Evolutionary conservation across 1,284 basidiomycete genomes (phyloP).

Genomic region (Xanthoconium separans): DNA sequence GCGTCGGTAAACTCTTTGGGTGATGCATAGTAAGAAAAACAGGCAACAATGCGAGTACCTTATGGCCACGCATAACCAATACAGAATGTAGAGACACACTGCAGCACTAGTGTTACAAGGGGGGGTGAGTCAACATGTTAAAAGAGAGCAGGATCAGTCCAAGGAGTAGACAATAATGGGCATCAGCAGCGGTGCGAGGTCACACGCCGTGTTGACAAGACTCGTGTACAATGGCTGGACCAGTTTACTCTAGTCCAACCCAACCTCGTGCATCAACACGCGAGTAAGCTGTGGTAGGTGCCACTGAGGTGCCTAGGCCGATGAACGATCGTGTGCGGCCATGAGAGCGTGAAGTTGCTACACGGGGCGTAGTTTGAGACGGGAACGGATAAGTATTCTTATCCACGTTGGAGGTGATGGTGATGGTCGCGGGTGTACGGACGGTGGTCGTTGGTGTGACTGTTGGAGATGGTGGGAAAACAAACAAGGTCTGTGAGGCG

Average conservation of each 20-base stretch:
- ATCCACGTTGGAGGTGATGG: constrained; percentile 57
- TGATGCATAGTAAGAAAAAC: constrained; percentile 16
- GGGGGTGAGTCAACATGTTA: constrained; percentile 13
- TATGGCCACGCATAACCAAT: constrained; percentile 6
- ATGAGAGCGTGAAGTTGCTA: constrained; percentile 65
- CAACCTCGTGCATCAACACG: constrained; percentile 78
- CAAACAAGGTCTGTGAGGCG: constrained; percentile 75
- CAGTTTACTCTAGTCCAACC: constrained; percentile 50
- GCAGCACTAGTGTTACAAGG: constrained; percentile 34
- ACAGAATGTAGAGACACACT: constrained; percentile 12
- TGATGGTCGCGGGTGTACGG: constrained; percentile 72
- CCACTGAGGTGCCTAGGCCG: constrained; percentile 61
- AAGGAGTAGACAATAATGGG: constrained; percentile 18
- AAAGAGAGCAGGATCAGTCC: constrained; percentile 12
- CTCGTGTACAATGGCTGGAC: constrained; percentile 10
- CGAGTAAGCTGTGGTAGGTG: constrained; percentile 79
- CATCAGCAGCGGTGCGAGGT: constrained; percentile 8
- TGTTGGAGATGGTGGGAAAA: constrained; percentile 79
- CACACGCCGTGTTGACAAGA: constrained; percentile 10
- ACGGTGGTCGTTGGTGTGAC: constrained; percentile 38
- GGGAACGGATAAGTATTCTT: constrained; percentile 56
- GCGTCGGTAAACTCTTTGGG: constrained; percentile 74
- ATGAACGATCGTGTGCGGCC: constrained; percentile 72
- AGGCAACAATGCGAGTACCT: constrained; percentile 5
- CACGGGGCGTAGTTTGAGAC: constrained; percentile 62